These are phyloP conservation scores for Colletotrichum limetticola DNA, from an alignment of 2,329 filamentous ascomycete genomes.

Conservation along the genomic window DNA sequence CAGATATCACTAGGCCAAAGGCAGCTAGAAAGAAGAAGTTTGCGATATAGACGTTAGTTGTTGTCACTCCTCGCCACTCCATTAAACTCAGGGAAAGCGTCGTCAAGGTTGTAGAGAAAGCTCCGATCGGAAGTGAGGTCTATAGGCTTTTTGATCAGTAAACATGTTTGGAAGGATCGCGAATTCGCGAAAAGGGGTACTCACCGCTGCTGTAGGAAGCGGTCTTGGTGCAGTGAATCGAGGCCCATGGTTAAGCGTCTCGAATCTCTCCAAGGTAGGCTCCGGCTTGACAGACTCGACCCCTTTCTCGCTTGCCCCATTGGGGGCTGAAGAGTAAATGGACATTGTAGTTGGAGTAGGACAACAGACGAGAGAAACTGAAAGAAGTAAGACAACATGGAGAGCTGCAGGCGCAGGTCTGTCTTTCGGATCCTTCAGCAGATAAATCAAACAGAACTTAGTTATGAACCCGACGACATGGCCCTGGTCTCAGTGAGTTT, in stretches of 20 bases:
- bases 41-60: slow-evolving; percentile 62
- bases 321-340: background rate
- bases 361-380: background rate
- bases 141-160: slow-evolving; percentile 31
- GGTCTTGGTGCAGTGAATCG: slow-evolving; percentile 4
- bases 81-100: slow-evolving; percentile 65
- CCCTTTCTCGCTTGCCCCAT: slow-evolving; percentile 11
- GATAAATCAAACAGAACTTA: background rate
- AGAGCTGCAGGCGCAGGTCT: background rate
- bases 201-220: slow-evolving; percentile 24
- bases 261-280: background rate
- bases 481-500: background rate
- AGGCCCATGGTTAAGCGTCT: background rate
- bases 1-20: slow-evolving; percentile 63
- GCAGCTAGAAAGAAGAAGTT: slow-evolving; percentile 64
- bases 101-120: slow-evolving; percentile 64
- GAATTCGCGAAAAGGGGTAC: background rate
- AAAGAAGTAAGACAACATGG: background rate
- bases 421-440: background rate
- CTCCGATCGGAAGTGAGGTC: slow-evolving; percentile 62
- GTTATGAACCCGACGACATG: background rate
- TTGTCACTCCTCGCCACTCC: slow-evolving; percentile 63
- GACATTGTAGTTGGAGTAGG: background rate
- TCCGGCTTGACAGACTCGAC: background rate
- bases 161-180: background rate